Percentiles rank a stretch among this genome's conserved stretches.
Evolutionary conservation across 1,284 basidiomycete species (phyloP).

Genomic region (Schizophyllum commune): DNA sequence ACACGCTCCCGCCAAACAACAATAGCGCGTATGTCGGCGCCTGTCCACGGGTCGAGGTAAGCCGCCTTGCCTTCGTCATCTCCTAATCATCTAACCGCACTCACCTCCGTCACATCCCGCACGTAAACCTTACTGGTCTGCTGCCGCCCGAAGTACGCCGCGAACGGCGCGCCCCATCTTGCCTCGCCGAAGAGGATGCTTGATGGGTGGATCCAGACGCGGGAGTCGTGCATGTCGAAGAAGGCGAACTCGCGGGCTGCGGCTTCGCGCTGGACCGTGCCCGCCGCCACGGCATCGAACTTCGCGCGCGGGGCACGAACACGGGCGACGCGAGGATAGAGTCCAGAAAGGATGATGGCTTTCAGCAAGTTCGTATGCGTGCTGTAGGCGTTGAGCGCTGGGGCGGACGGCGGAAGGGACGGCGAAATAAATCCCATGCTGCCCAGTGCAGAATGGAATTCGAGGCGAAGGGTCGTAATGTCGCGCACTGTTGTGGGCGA

Average conservation of each 20-base stretch:
- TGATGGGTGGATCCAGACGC: conserved; percentile 82
- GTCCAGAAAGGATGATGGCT: conserved; percentile 72
- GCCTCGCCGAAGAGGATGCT: conserved; percentile 74
- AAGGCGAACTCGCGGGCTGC: conserved; percentile 77
- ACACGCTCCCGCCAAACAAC: conserved; percentile 77
- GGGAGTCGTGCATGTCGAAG: conserved; percentile 50
- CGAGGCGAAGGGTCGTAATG: conserved; percentile 70
- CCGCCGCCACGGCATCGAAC: conserved; percentile 77
- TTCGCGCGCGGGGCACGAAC: conserved; percentile 71
- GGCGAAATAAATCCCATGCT: conserved; percentile 66
- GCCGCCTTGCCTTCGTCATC: neutral
- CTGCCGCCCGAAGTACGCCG: conserved; percentile 80
- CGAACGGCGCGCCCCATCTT: conserved; percentile 71
- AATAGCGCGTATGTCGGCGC: conserved; percentile 82
- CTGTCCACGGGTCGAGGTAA: conserved; percentile 24
- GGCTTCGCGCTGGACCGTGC: conserved; percentile 76
- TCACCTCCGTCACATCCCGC: conserved; percentile 82
- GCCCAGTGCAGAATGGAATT: conserved; percentile 68
- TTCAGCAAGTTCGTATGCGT: conserved; percentile 70
- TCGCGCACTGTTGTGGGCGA: conserved; percentile 73
- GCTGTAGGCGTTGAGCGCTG: conserved; percentile 52
- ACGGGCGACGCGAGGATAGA: conserved; percentile 75
- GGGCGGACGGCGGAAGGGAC: conserved; percentile 34
- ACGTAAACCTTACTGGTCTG: conserved; percentile 84
- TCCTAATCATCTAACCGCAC: conserved; percentile 8